These are phyloP conservation scores for Streptanthus diversifolius DNA, from an alignment of 345 rosid species.

Conservation along the genomic window DNA sequence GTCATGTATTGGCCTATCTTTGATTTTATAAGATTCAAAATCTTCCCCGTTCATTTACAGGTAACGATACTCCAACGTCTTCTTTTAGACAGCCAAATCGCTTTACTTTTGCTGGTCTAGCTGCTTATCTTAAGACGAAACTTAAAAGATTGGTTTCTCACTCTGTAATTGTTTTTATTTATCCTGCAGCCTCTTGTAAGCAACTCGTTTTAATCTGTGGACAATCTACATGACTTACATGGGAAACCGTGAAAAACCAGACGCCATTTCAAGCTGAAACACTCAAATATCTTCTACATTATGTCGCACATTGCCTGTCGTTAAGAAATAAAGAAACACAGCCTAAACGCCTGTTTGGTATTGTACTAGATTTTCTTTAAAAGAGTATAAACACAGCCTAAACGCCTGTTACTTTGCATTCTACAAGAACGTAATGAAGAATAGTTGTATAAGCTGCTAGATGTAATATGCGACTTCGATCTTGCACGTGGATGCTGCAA, in stretches of 20 bases:
- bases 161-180: background rate
- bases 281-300: background rate
- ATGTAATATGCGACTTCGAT: background rate
- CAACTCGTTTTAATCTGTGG: slow-evolving; percentile 88
- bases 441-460: background rate
- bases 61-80: slow-evolving; percentile 23
- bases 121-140: background rate
- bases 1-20: slow-evolving; percentile 88
- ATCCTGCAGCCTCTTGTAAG: slow-evolving; percentile 68
- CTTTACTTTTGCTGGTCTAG: background rate
- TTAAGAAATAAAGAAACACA: background rate
- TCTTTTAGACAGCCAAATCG: background rate
- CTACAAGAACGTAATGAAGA: background rate
- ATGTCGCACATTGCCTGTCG: background rate
- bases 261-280: slow-evolving; percentile 30
- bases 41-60: slow-evolving; percentile 85
- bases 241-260: slow-evolving; percentile 66
- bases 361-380: too few relatives aligned
- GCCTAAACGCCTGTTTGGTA: background rate
- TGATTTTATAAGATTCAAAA: slow-evolving; percentile 81
- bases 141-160: too few relatives aligned
- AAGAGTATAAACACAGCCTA: too few relatives aligned
- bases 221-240: slow-evolving; percentile 79
- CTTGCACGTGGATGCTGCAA: background rate
- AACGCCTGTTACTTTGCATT: background rate